phyloP scores from a whole-genome alignment of 805 yeast species.

The Suhomyces tanzawaensis region DNA sequence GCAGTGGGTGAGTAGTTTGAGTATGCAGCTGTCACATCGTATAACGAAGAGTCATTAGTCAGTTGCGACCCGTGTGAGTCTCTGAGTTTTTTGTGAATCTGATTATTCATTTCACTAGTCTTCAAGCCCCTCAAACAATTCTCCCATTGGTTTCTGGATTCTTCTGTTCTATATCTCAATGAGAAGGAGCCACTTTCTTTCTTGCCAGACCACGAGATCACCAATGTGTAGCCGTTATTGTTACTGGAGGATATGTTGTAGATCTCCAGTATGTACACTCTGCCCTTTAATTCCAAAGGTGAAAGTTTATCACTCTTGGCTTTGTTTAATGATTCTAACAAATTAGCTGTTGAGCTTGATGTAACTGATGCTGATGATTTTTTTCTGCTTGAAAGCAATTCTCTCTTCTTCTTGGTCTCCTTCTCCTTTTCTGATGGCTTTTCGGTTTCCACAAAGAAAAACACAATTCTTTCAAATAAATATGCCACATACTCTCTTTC shows the following conservation, averaged over 20 bases:
- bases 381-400: slow-evolving; percentile 47
- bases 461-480: slow-evolving; percentile 68
- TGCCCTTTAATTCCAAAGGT: slow-evolving; percentile 64
- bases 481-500: slow-evolving; percentile 90
- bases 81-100: slow-evolving; percentile 34
- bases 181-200: slow-evolving; percentile 85
- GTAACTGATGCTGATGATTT: slow-evolving; percentile 46
- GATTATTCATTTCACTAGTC: slow-evolving; percentile 39
- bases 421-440: slow-evolving; percentile 19
- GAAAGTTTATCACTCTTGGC: slow-evolving; percentile 24
- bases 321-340: slow-evolving; percentile 33
- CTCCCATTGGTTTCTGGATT: slow-evolving; percentile 80
- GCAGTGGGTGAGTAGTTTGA: slow-evolving; percentile 4
- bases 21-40: slow-evolving; percentile 21
- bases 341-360: slow-evolving; percentile 33
- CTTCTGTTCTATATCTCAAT: slow-evolving; percentile 80
- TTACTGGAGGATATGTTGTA: slow-evolving; percentile 39
- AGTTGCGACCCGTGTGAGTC: slow-evolving; percentile 31
- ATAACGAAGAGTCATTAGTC: slow-evolving; percentile 23
- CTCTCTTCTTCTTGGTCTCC: slow-evolving; percentile 35
- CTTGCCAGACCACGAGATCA: slow-evolving; percentile 79
- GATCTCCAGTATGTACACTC: slow-evolving; percentile 73
- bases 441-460: slow-evolving; percentile 41
- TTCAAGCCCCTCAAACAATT: slow-evolving; percentile 53
- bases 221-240: slow-evolving; percentile 53